Percentiles rank a stretch among this genome's conserved stretches.
These are phyloP conservation scores for Ogataea chonburiensis DNA, from an alignment of 805 yeast genomes.

Conservation along the genomic window DNA sequence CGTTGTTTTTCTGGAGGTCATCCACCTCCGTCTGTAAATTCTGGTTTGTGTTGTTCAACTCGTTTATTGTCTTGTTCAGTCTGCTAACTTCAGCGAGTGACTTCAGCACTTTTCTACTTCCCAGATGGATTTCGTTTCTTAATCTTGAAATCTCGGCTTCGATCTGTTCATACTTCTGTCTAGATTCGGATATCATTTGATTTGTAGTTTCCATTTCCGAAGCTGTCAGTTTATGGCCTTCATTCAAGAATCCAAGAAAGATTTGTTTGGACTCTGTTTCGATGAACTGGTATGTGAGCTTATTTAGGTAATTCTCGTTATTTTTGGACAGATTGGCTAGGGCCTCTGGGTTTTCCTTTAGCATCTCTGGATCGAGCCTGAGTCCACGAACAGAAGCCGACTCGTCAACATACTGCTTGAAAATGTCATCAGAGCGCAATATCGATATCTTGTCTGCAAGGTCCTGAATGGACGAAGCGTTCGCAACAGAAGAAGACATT, in stretches of 20 bases:
- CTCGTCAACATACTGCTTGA: slow-evolving; percentile 20
- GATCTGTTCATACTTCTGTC: slow-evolving; percentile 13
- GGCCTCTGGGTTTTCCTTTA: slow-evolving; percentile 19
- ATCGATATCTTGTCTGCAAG: slow-evolving; percentile 21
- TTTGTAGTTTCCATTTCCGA: slow-evolving; percentile 24
- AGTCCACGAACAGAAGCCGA: slow-evolving; percentile 18
- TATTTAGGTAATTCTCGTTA: slow-evolving; percentile 45
- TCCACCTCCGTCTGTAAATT: slow-evolving; percentile 30
- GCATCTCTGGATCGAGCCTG: slow-evolving; percentile 14
- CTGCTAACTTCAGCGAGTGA: slow-evolving; percentile 33
- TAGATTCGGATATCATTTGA: slow-evolving; percentile 18
- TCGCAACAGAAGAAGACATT: slow-evolving; percentile 9
- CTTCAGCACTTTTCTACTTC: slow-evolving; percentile 22
- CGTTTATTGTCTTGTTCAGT: slow-evolving; percentile 28
- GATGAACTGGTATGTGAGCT: slow-evolving; percentile 60
- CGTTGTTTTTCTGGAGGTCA: slow-evolving; percentile 25
- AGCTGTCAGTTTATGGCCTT: slow-evolving; percentile 27
- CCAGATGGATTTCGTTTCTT: slow-evolving; percentile 20
- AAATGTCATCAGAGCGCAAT: slow-evolving; percentile 20
- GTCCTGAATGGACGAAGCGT: slow-evolving; percentile 22
- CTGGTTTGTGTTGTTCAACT: slow-evolving; percentile 19
- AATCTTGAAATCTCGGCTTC: slow-evolving; percentile 21
- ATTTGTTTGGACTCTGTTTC: slow-evolving; percentile 73
- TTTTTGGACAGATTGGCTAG: slow-evolving; percentile 20
- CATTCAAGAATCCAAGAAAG: slow-evolving; percentile 53